A percentile compares a stretch with the other conserved stretches of the same genome.
Conservation (phyloP, 768 basidiomycete species). For the Auriscalpium vulgare region DNA sequence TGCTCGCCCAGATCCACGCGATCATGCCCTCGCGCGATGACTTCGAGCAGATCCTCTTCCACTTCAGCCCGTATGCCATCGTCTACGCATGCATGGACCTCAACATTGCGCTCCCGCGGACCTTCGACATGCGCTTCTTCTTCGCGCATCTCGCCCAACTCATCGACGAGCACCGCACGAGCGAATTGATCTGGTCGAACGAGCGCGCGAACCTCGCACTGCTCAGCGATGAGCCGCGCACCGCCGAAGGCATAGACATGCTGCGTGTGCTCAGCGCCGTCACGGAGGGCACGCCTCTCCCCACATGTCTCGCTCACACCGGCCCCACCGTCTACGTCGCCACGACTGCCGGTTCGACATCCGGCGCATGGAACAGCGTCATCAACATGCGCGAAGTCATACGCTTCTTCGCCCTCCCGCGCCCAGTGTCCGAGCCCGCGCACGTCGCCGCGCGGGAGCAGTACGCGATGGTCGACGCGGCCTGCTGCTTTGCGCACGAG, state of each 20-base stretch:
- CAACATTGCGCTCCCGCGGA: constrained; percentile 6
- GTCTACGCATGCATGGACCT: constrained; percentile 14
- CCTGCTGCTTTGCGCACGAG: constrained; percentile 9
- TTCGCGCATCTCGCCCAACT: constrained; percentile 11
- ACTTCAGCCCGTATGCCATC: constrained; percentile 11
- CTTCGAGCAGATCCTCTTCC: constrained; percentile 1
- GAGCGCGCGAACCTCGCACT: not conserved
- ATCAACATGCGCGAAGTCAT: not conserved
- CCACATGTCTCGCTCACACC: not conserved
- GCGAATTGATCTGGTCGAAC: not conserved
- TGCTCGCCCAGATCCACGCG: not conserved
- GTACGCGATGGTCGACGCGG: constrained; percentile 12
- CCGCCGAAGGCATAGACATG: constrained; percentile 1
- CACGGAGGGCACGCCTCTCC: not conserved
- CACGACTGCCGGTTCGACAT: not conserved
- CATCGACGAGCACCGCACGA: constrained; percentile 4
- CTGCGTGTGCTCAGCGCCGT: not conserved
- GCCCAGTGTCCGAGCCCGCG: constrained; percentile 1
- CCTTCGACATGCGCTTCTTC: constrained; percentile 10
- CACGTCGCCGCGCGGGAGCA: constrained; percentile 6
- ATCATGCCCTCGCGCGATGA: not conserved
- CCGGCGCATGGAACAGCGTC: constrained; percentile 1
- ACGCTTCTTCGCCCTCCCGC: constrained; percentile 6
- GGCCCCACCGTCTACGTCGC: not conserved
- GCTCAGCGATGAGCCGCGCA: not conserved